These are phyloP conservation scores for Dictyostelium discoideum DNA, from an alignment of 78 protist genomes.

Conservation along the genomic window DNA sequence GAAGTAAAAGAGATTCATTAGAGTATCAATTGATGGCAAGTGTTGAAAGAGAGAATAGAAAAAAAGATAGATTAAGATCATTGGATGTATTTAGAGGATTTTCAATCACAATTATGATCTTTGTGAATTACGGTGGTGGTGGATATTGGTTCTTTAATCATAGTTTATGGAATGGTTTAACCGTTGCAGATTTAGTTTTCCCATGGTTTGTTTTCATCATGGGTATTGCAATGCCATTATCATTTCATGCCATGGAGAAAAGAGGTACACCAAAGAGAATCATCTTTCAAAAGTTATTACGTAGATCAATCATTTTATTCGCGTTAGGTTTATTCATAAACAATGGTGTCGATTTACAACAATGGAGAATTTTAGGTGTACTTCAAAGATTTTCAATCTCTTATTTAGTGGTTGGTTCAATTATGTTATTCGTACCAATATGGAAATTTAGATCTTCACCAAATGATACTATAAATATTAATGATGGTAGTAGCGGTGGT, in stretches of 20 bases:
- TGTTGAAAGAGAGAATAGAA: constrained; percentile 35
- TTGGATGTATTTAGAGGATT: constrained; percentile 89
- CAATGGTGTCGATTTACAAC: constrained; percentile 37
- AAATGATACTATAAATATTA: background rate
- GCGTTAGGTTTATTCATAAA: constrained; percentile 81
- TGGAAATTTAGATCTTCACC: background rate
- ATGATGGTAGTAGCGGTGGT: background rate
- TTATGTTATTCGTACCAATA: constrained; percentile 67
- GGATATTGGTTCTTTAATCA: constrained; percentile 90
- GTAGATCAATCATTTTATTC: constrained; percentile 66
- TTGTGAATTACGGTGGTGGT: constrained; percentile 92
- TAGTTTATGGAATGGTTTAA: constrained; percentile 90
- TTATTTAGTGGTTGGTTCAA: constrained; percentile 68
- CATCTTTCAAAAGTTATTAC: constrained; percentile 17
- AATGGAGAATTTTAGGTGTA: constrained; percentile 88
- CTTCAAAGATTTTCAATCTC: constrained; percentile 85
- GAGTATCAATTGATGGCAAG: constrained; percentile 26
- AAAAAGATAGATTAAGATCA: constrained; percentile 64
- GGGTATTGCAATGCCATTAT: constrained; percentile 88
- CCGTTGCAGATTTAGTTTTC: constrained; percentile 91
- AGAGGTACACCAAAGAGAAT: constrained; percentile 42
- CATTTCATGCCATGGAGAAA: constrained; percentile 68
- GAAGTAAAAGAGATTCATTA: constrained; percentile 30
- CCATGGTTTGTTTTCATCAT: constrained; percentile 92
- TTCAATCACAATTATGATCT: constrained; percentile 87